Percentiles rank a stretch among this genome's conserved stretches.
Evolutionary conservation across 2,329 filamentous ascomycete species (phyloP).

Genomic region (Curvularia sp.): DNA sequence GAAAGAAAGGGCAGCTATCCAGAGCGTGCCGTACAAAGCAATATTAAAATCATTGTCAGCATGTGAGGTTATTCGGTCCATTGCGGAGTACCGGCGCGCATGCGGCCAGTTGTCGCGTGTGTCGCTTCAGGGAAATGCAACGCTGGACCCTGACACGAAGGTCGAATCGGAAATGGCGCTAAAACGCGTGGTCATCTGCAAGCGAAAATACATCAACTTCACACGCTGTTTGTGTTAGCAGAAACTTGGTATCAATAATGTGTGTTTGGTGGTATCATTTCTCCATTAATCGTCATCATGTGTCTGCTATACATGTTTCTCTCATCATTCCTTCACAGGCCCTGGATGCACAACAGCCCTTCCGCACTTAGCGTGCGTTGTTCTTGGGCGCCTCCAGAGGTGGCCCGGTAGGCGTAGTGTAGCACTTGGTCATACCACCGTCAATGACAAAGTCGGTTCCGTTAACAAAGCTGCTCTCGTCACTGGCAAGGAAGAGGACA

Average conservation of each 20-base stretch:
- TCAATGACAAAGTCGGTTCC: conserved; percentile 94
- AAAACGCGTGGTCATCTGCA: conserved; percentile 29
- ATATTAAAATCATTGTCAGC: conserved; percentile 34
- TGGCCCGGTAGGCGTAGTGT: conserved; percentile 69
- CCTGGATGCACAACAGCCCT: neutral
- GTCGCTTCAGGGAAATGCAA: conserved; percentile 7
- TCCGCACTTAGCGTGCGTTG: conserved; percentile 39
- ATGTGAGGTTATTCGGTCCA: conserved; percentile 36
- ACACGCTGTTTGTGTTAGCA: neutral
- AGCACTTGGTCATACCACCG: conserved; percentile 92
- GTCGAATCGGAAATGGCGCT: conserved; percentile 8
- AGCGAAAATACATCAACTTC: conserved; percentile 5
- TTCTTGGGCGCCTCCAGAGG: conserved; percentile 62
- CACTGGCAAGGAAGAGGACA: conserved; percentile 84
- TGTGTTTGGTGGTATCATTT: conserved; percentile 2
- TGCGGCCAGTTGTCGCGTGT: conserved; percentile 13
- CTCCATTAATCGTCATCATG: conserved; percentile 1
- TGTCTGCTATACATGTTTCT: neutral
- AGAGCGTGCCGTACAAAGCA: conserved; percentile 29
- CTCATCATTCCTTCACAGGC: neutral
- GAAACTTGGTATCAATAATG: neutral
- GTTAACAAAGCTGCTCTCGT: conserved; percentile 89
- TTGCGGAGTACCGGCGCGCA: conserved; percentile 19
- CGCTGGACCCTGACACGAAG: conserved; percentile 14
- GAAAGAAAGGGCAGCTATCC: conserved; percentile 30